These are phyloP conservation scores for Cyberlindnera mississippiensis DNA, from an alignment of 805 yeast genomes.

Conservation along the genomic window DNA sequence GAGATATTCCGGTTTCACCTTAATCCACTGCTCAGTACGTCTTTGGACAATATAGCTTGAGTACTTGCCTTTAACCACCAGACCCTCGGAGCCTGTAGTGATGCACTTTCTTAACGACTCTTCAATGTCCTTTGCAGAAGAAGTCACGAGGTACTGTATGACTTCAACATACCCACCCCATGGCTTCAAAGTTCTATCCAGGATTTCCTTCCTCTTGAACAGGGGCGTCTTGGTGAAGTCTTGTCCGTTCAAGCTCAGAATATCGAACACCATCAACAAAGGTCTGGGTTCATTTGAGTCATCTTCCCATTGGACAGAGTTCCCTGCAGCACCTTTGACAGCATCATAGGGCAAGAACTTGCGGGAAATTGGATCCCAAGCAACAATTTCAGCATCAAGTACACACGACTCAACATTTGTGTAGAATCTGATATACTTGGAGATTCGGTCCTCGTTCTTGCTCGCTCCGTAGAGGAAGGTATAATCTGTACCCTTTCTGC, in stretches of 20 bases:
- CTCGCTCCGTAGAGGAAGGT: conserved; percentile 63
- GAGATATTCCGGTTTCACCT: conserved; percentile 87
- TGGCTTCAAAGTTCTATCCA: conserved; percentile 44
- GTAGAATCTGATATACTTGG: conserved; percentile 44
- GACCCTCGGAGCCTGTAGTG: conserved; percentile 69
- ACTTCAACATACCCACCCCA: conserved; percentile 42
- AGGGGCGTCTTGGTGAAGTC: conserved; percentile 55
- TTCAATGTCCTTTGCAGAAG: conserved; percentile 49
- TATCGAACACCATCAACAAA: conserved; percentile 64
- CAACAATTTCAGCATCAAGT: conserved; percentile 92
- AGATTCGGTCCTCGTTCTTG: conserved; percentile 46
- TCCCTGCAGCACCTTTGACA: conserved; percentile 65
- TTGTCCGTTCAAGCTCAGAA: conserved; percentile 63
- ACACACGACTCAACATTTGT: conserved; percentile 29
- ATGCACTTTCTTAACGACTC: conserved; percentile 55
- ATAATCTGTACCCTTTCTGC: conserved; percentile 71
- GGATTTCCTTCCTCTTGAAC: conserved; percentile 48
- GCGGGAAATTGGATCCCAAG: conserved; percentile 61
- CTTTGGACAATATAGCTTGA: conserved; percentile 59
- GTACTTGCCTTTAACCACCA: conserved; percentile 64
- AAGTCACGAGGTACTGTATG: conserved; percentile 37
- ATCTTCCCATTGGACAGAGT: conserved; percentile 34
- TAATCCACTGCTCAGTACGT: conserved; percentile 70
- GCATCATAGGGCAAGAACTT: conserved; percentile 75
- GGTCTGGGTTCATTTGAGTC: conserved; percentile 41